phyloP scores from a whole-genome alignment of 345 rosid genomes.

The Moringa oleifera region DNA sequence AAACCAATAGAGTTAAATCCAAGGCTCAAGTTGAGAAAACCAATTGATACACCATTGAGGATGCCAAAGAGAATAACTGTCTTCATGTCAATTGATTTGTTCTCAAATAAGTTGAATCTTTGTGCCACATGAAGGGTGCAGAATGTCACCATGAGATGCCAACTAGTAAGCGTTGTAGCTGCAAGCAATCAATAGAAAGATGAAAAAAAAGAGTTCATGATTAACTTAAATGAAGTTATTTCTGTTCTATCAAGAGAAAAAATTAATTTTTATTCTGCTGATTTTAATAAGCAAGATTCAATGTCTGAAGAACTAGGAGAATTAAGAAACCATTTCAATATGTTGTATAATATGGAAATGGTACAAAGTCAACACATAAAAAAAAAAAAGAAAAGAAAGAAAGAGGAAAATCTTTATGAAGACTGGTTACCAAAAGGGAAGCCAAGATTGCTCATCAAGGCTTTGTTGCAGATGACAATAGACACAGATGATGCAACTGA shows the following conservation, averaged over 20 bases:
- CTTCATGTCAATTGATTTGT: slow-evolving; percentile 70
- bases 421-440: slow-evolving; percentile 81
- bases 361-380: too few relatives aligned
- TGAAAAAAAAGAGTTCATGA: too few relatives aligned
- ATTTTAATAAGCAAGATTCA: too few relatives aligned
- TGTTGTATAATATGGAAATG: too few relatives aligned
- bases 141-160: slow-evolving; percentile 96
- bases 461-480: slow-evolving; percentile 99
- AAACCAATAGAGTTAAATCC: slow-evolving; percentile 98
- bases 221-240: too few relatives aligned
- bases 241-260: too few relatives aligned
- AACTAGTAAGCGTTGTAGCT: slow-evolving; percentile 95
- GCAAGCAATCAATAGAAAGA: slow-evolving; percentile 11
- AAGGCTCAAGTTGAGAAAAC: slow-evolving; percentile 88
- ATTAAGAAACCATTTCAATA: too few relatives aligned
- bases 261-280: too few relatives aligned
- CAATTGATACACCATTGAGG: slow-evolving; percentile 93
- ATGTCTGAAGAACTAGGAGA: too few relatives aligned
- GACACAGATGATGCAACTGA: slow-evolving; percentile 98
- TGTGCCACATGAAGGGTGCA: slow-evolving; percentile 87
- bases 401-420: too few relatives aligned
- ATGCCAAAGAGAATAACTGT: slow-evolving; percentile 92
- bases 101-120: slow-evolving; percentile 73
- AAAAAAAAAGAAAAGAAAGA: too few relatives aligned
- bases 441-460: slow-evolving; percentile 98